These are phyloP conservation scores for Claviceps fusiformis DNA, from an alignment of 2,329 filamentous ascomycete genomes.

Conservation along the genomic window DNA sequence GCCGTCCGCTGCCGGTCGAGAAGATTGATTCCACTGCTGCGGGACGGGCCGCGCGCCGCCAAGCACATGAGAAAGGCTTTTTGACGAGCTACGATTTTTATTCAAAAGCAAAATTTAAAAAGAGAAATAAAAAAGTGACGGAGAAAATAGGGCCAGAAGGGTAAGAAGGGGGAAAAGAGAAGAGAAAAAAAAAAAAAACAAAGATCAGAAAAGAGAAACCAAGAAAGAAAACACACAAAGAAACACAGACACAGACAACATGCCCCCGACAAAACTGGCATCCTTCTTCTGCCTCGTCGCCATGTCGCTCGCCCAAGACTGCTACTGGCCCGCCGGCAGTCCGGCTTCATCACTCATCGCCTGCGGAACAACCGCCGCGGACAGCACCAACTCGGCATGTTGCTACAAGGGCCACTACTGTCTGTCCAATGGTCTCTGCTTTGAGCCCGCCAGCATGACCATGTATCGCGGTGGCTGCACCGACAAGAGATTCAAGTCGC, in stretches of 20 bases:
- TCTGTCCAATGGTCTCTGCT: constrained; percentile 2
- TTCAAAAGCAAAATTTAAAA: not conserved
- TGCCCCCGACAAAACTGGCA: not conserved
- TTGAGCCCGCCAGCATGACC: not conserved
- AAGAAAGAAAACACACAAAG: not conserved
- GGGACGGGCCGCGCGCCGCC: no score
- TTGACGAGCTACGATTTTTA: no score
- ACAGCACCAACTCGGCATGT: not conserved
- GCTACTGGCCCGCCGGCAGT: not conserved
- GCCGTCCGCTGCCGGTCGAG: no score
- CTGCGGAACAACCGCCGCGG: not conserved
- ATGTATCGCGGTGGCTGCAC: not conserved
- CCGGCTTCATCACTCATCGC: not conserved
- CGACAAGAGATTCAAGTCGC: not conserved
- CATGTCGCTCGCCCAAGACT: not conserved
- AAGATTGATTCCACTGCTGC: no score
- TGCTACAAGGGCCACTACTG: constrained; percentile 1
- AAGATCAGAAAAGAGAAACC: not conserved
- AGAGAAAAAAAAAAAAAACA: not conserved
- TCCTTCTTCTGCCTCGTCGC: not conserved
- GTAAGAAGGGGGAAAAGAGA: not conserved
- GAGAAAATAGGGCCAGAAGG: not conserved
- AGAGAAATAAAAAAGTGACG: no score
- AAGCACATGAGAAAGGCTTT: no score
- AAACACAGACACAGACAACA: not conserved